Base-by-base conservation (phyloP, 345 rosid genomes). In the Toxicodendron radicans region DNA sequence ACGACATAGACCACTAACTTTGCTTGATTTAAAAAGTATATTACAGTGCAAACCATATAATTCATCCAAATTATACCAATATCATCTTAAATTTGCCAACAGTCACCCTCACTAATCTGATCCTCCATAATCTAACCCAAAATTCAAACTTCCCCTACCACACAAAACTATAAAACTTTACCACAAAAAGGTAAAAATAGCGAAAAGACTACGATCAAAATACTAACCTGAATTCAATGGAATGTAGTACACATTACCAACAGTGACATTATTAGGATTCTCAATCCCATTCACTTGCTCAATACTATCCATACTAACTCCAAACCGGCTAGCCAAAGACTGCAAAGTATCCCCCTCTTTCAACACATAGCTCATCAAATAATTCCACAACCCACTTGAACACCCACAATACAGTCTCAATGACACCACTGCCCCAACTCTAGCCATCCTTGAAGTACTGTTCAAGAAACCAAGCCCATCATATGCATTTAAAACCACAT, bases 371-470 rank as follows among this genome's bases (percentile, higher is more conserved):
- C 97, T 95, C 99, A 92, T 81, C 78, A 95, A 86, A 73, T 95
- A 95, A 83, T 92, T 95, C 99, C 97, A 95, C 74, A 91, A 60
- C 75, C 97, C 95, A 83, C 92, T 95, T 2, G 99, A 95, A 75
- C 99, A 95, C 33, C 97, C 97, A 77, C 99, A 95, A 41, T 89
- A 89, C 82, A 95, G 79, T 86, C 95, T 83, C 86, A 91, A 77
- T 0, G 92, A 88, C 66, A 95, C 93, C 16, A 95, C 97, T 0
- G 88, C 83, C 30, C 89, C 97, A 24, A 79, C 72, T 64, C 87
- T 81, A 10, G 91, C 92, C 71, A 24, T 62, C 78, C 97, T 82
- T 7, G 83, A 79, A 2, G 74, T 80, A 73, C 89, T 90, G 17
- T 89, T 88, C 59, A 86, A 76, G 69, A 89, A 70, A 21, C 89